phyloP scores from a whole-genome alignment of 257 asterid genomes.

The Salvia hispanica region DNA sequence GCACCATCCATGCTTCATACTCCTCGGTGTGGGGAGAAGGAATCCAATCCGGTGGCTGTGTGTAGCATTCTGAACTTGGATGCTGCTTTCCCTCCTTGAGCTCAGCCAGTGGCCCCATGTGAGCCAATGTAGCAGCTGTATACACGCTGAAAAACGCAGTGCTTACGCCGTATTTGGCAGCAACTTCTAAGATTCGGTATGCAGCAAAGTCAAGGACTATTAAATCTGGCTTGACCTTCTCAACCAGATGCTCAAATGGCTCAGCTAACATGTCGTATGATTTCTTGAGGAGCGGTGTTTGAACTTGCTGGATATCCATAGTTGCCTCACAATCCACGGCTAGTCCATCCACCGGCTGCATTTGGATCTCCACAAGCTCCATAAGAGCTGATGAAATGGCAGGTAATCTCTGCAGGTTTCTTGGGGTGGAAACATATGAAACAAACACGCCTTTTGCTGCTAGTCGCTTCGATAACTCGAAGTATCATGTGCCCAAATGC shows the following conservation, averaged over 20 bases:
- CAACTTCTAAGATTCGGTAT: constrained; percentile 35
- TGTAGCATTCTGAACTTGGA: constrained; percentile 12
- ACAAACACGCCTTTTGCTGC: constrained; percentile 40
- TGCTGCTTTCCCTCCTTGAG: background rate
- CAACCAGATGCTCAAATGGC: constrained; percentile 35
- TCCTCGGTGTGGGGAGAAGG: too few species aligned
- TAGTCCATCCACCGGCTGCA: constrained; percentile 33
- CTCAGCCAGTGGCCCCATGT: constrained; percentile 40
- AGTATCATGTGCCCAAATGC: constrained; percentile 58
- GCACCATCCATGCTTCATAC: background rate
- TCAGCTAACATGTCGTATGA: constrained; percentile 41
- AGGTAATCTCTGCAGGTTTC: constrained; percentile 46
- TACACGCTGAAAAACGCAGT: constrained; percentile 39
- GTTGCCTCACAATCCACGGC: constrained; percentile 51
- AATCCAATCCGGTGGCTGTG: background rate
- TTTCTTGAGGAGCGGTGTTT: constrained; percentile 37
- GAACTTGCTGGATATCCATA: constrained; percentile 35
- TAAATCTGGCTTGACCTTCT: constrained; percentile 33
- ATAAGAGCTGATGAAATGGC: constrained; percentile 36
- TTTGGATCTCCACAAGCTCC: constrained; percentile 34
- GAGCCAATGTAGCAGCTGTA: constrained; percentile 45
- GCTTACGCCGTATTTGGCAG: constrained; percentile 31
- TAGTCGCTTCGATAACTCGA: constrained; percentile 36
- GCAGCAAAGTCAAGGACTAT: constrained; percentile 44
- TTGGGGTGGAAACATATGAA: constrained; percentile 49